A percentile compares a stretch with the other conserved stretches of the same genome.
These are phyloP conservation scores for Alternaria rosae DNA, from an alignment of 2,329 filamentous ascomycete species.

Conservation along the genomic window DNA sequence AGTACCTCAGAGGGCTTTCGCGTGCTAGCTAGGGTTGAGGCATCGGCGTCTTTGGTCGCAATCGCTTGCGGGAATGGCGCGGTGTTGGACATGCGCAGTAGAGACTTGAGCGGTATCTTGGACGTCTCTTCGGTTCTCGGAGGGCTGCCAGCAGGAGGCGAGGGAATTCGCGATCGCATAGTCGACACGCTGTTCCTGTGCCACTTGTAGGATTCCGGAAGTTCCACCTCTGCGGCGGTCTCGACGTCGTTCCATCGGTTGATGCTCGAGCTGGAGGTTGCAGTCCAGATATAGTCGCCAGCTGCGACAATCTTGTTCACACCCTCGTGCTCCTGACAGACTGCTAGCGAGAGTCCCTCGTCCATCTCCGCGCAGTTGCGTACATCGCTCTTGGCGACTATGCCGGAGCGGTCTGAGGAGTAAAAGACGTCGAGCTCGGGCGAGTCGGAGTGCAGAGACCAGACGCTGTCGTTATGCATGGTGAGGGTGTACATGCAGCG, in stretches of 20 bases:
- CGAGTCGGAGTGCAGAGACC: slow-evolving; percentile 91
- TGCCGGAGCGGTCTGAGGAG: slow-evolving; percentile 87
- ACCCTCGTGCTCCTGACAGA: slow-evolving; percentile 89
- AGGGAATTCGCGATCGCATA: slow-evolving; percentile 51
- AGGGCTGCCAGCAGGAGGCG: slow-evolving; percentile 45
- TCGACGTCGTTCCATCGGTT: slow-evolving; percentile 91
- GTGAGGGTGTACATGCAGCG: slow-evolving; percentile 97
- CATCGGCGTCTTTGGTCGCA: slow-evolving; percentile 63
- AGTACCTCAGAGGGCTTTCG: slow-evolving; percentile 67
- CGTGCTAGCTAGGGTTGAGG: slow-evolving; percentile 58
- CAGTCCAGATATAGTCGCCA: slow-evolving; percentile 85
- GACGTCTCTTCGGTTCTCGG: slow-evolving; percentile 49
- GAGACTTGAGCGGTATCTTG: slow-evolving; percentile 77
- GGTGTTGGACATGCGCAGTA: slow-evolving; percentile 84
- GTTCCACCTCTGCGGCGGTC: slow-evolving; percentile 73
- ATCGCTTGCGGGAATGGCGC: slow-evolving; percentile 72
- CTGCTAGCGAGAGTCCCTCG: slow-evolving; percentile 87
- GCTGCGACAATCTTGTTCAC: slow-evolving; percentile 70
- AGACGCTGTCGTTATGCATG: slow-evolving; percentile 98
- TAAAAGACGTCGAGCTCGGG: slow-evolving; percentile 90
- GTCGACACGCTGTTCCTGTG: slow-evolving; percentile 64
- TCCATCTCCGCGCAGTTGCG: slow-evolving; percentile 79
- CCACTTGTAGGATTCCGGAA: slow-evolving; percentile 56
- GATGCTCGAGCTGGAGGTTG: slow-evolving; percentile 88
- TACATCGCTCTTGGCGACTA: slow-evolving; percentile 96